A percentile compares a stretch with the other conserved stretches of the same genome.
phyloP scores from a whole-genome alignment of 139 green algal species.

The Deuterostichococcus epilithicus region DNA sequence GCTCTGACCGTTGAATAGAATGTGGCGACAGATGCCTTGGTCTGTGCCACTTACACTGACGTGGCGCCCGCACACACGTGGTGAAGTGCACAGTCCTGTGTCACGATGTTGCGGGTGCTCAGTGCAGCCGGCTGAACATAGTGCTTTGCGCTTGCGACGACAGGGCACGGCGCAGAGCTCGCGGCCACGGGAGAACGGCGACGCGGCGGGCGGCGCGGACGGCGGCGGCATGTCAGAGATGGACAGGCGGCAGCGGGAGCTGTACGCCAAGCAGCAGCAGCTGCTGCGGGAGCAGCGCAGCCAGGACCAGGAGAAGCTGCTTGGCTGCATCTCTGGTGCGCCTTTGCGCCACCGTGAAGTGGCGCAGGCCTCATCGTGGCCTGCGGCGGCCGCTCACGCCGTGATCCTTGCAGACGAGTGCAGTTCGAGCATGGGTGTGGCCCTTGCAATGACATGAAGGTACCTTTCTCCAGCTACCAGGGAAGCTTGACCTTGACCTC shows the following conservation, averaged over 20 bases:
- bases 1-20: too few relatives aligned
- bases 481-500: too few relatives aligned
- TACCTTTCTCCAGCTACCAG: too few relatives aligned
- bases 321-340: constrained; percentile 49
- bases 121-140: not conserved
- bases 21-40: not conserved
- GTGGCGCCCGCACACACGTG: too few relatives aligned
- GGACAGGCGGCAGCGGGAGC: constrained; percentile 71
- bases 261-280: constrained; percentile 82
- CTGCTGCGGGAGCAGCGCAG: constrained; percentile 77
- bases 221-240: constrained; percentile 51
- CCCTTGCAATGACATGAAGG: too few relatives aligned
- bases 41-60: not conserved
- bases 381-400: not conserved
- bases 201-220: not conserved
- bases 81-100: too few relatives aligned
- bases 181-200: not conserved
- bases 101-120: too few relatives aligned
- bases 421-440: too few relatives aligned
- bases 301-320: constrained; percentile 82
- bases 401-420: too few relatives aligned
- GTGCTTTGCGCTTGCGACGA: not conserved
- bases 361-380: not conserved
- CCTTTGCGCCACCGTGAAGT: not conserved
- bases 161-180: not conserved